Conservation (phyloP, 129 eudicot genomes). For the Oenanthe sinensis region DNA sequence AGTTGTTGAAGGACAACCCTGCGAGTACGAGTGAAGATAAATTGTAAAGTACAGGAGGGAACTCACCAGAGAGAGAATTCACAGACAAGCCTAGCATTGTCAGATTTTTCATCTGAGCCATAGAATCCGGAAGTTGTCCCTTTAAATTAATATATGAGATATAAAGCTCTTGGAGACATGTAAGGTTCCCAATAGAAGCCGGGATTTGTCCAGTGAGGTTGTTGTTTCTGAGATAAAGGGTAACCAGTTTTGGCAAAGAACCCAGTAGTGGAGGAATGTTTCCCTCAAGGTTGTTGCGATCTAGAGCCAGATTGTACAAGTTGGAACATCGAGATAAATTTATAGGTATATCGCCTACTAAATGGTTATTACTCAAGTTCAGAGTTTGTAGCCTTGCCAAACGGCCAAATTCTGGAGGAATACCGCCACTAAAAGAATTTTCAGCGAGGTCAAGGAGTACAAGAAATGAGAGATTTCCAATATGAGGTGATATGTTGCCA, state of each 20-base stretch:
- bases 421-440: background rate
- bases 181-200: conserved; percentile 20
- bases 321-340: conserved; percentile 20
- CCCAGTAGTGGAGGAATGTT: conserved; percentile 19
- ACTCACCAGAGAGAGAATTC: conserved; percentile 17
- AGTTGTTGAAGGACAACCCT: conserved; percentile 12
- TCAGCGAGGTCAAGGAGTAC: conserved; percentile 2
- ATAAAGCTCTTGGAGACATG: conserved; percentile 6
- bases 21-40: conserved; percentile 12
- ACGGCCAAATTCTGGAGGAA: conserved; percentile 3
- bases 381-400: conserved; percentile 10
- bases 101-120: conserved; percentile 7
- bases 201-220: conserved; percentile 23
- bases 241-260: conserved; percentile 8
- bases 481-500: conserved; percentile 16
- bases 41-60: conserved; percentile 23
- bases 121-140: conserved; percentile 10
- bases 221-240: conserved; percentile 19
- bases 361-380: conserved; percentile 24
- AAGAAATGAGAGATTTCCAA: conserved; percentile 27
- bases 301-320: conserved; percentile 15
- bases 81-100: background rate
- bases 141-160: background rate
- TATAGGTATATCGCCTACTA: conserved; percentile 21
- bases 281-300: conserved; percentile 17